Percentiles rank a stretch among this genome's conserved stretches.
These are phyloP conservation scores for Nannizziopsis arthrosporioides DNA, from an alignment of 2,329 filamentous ascomycete genomes.

Conservation along the genomic window DNA sequence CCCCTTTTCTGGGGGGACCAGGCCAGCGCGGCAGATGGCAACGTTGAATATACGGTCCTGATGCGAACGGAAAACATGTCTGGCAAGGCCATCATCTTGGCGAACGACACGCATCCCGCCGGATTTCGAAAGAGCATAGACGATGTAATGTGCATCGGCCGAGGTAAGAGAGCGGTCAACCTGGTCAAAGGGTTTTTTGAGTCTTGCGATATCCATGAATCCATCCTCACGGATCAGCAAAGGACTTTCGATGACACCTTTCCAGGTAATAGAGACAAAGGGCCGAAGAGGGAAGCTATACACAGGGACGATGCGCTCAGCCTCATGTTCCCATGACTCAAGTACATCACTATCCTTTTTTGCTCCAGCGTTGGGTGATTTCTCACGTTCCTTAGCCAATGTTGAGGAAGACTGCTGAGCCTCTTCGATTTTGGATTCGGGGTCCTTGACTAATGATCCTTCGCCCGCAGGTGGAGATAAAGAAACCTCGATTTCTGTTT, in stretches of 20 bases:
- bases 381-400: conserved; percentile 22
- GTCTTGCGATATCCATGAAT: conserved; percentile 80
- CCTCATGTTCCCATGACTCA: conserved; percentile 47
- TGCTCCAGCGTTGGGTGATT: conserved; percentile 28
- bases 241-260: conserved; percentile 36
- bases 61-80: conserved; percentile 81
- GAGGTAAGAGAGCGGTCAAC: conserved; percentile 87
- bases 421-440: conserved; percentile 25
- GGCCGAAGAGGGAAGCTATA: conserved; percentile 96
- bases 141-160: conserved; percentile 81
- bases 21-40: conserved; percentile 59
- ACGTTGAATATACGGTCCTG: conserved; percentile 94
- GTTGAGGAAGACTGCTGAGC: conserved; percentile 23
- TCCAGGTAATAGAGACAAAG: conserved; percentile 78
- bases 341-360: conserved; percentile 10
- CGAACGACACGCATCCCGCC: conserved; percentile 86
- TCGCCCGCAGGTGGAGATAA: conserved; percentile 48
- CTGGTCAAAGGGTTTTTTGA: conserved; percentile 98
- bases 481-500: conserved; percentile 54
- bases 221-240: conserved; percentile 62
- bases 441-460: conserved; percentile 30
- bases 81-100: conserved; percentile 84
- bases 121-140: conserved; percentile 86
- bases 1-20: conserved; percentile 42
- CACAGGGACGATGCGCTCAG: conserved; percentile 58